These are phyloP conservation scores for Punica granatum DNA, from an alignment of 345 rosid genomes.

Conservation along the genomic window DNA sequence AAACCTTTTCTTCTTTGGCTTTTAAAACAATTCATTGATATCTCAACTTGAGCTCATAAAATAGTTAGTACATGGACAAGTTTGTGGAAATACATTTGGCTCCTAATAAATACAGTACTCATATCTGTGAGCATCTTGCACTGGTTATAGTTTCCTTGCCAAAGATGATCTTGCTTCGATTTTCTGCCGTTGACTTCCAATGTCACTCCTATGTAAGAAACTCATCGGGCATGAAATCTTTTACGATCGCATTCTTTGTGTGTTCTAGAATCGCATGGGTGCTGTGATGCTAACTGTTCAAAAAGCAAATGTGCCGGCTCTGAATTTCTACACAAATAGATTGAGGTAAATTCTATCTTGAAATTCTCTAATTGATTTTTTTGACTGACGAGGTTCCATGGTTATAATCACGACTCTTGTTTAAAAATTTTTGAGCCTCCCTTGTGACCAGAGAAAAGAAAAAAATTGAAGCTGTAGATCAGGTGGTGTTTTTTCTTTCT, in stretches of 20 bases:
- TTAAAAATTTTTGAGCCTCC: no score
- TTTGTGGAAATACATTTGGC: not conserved
- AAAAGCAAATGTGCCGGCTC: constrained; percentile 62
- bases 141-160: not conserved
- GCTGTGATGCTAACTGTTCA: constrained; percentile 82
- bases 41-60: not conserved
- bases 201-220: no score
- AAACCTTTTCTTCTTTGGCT: not conserved
- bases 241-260: not conserved
- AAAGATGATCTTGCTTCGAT: not conserved
- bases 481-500: not conserved
- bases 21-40: not conserved
- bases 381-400: not conserved
- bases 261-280: constrained; percentile 53
- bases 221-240: not conserved
- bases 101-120: not conserved
- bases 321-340: constrained; percentile 72
- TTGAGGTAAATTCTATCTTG: constrained; percentile 45
- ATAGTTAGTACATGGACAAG: not conserved
- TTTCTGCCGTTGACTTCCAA: not conserved
- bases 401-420: not conserved
- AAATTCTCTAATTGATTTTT: not conserved
- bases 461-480: not conserved
- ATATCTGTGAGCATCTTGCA: not conserved
- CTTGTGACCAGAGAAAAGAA: no score